phyloP scores from a whole-genome alignment of 1,284 basidiomycete genomes.

The Mycena citricolor region DNA sequence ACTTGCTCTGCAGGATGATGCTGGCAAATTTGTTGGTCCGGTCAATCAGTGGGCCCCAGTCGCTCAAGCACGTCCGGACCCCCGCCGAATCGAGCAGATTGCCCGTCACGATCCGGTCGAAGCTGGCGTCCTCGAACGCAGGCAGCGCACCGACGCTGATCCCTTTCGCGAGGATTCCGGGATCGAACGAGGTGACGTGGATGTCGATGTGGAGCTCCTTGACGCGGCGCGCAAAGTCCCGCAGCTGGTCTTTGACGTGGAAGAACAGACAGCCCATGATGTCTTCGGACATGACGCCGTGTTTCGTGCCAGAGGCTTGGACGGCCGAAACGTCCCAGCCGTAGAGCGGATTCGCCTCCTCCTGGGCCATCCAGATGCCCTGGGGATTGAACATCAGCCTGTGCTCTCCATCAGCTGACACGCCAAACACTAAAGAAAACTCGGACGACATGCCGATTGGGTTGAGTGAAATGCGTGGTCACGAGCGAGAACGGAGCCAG shows the following conservation, averaged over 20 bases:
- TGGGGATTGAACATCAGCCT: conserved; percentile 40
- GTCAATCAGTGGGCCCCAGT: conserved; percentile 37
- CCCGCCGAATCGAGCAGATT: conserved; percentile 37
- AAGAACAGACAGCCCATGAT: conserved; percentile 46
- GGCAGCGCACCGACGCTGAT: conserved; percentile 39
- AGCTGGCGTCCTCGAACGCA: conserved; percentile 35
- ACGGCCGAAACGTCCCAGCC: conserved; percentile 39
- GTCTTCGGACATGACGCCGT: conserved; percentile 37
- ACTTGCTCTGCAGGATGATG: background rate
- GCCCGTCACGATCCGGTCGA: conserved; percentile 41
- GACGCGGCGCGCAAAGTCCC: conserved; percentile 39
- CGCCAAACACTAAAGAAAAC: conserved; percentile 5
- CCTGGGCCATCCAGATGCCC: conserved; percentile 38
- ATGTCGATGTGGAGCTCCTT: conserved; percentile 39
- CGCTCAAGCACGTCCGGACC: conserved; percentile 33
- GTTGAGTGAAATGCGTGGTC: conserved; percentile 35
- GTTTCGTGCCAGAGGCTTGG: conserved; percentile 30
- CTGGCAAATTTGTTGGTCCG: background rate
- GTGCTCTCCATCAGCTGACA: background rate
- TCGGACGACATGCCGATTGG: conserved; percentile 37
- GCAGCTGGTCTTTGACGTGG: conserved; percentile 41
- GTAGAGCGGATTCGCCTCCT: conserved; percentile 35
- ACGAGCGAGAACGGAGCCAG: conserved; percentile 39
- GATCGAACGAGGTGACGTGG: conserved; percentile 41
- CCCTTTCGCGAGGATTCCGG: conserved; percentile 38